Base-by-base conservation (phyloP, 768 basidiomycete genomes). In the Boletus eberwhitei region DNA sequence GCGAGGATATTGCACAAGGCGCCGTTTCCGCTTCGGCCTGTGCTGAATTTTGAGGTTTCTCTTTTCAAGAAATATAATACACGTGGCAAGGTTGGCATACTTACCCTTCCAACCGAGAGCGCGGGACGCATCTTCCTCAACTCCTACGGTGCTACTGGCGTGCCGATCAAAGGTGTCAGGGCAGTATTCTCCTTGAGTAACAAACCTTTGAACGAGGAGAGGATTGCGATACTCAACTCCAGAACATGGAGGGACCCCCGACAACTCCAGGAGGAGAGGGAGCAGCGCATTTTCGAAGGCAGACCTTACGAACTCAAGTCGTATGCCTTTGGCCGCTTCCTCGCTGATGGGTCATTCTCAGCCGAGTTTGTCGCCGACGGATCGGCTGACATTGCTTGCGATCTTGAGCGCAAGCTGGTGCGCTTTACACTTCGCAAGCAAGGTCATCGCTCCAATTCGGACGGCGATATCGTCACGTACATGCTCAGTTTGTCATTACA, bases 271-370 rank as follows among this genome's bases (percentile, higher is more conserved):
- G 35, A 34, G 17, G 66, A 71, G 49, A 67, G 52, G 47, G 67
- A 68, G 55, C 46, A 13, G 26, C 62, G 66, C 43, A 56, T 65
- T 4, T 52, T 13, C 5, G 48, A 64, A 21, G 67, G 71, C 0
- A 63, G 37, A 37, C 60, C 68, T 2, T 66, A 62, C 35, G 19
- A 14, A 1, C 67, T 75, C 31, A 39, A 36, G 4, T 58, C 57
- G 9, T 75, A 63, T 34, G 64, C 65, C 8, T 75, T 75, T 47
- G 74, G 74, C 1, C 75, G 66, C 13, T 72, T 75, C 47, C 69
- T 68, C 36, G 6, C 44, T 8, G 72, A 76, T 32, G 70, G 68
- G 1, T 57, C 64, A 2, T 75, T 75, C 54, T 70, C 73, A 19
- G 55, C 68, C 11, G 73, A 76, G 52, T 59, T 65, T 7, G 48